Evolutionary conservation across 2,329 filamentous ascomycete species (phyloP).

Genomic region (Dothistroma septosporum): DNA sequence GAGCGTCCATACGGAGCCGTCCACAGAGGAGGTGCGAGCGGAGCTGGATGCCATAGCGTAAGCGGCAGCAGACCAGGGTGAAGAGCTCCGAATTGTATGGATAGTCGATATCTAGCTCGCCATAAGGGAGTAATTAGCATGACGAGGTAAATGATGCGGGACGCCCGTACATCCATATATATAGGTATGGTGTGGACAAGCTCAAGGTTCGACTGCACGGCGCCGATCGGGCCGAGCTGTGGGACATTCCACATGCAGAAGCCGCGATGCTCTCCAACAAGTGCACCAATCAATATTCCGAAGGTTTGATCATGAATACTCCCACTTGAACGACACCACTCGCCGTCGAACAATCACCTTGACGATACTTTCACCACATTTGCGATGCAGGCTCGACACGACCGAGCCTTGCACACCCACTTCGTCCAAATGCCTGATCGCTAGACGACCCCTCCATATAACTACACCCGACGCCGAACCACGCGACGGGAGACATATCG

Average conservation of each 20-base stretch:
- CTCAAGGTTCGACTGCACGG: no score
- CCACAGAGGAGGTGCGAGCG: background rate
- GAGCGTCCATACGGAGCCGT: background rate
- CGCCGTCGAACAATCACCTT: background rate
- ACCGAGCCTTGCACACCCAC: constrained; percentile 28
- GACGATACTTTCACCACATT: constrained; percentile 10
- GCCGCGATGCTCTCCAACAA: background rate
- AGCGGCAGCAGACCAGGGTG: background rate
- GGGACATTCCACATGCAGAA: background rate
- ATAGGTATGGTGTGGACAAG: no score
- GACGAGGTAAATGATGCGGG: background rate
- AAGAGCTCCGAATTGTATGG: background rate
- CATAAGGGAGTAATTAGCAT: background rate
- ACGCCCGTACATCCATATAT: background rate
- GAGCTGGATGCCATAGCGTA: background rate
- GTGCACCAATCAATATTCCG: background rate
- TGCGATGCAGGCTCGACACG: constrained; percentile 35
- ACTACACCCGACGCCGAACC: constrained; percentile 22
- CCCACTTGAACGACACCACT: background rate
- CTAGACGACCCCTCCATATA: constrained; percentile 24
- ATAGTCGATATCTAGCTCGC: background rate
- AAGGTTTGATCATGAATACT: background rate
- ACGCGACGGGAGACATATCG: constrained; percentile 27
- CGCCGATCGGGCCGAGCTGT: no score
- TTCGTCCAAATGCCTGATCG: constrained; percentile 35